Percentiles rank a stretch among this genome's conserved stretches.
These are phyloP conservation scores for Cytospora mali DNA, from an alignment of 2,329 filamentous ascomycete species.

Conservation along the genomic window DNA sequence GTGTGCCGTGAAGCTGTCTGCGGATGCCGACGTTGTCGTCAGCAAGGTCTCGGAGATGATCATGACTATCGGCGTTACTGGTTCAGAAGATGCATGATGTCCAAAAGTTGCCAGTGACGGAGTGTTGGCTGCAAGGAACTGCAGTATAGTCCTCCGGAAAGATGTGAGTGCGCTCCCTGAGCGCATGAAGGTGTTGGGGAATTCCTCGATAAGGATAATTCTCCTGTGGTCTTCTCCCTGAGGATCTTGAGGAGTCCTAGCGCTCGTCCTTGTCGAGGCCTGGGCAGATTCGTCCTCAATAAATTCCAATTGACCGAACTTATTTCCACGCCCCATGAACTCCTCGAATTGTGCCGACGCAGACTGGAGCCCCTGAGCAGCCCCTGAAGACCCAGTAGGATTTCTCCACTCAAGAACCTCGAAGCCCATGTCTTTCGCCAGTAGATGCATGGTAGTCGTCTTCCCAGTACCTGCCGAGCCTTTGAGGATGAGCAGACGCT, in stretches of 20 bases:
- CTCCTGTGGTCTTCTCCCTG: constrained; percentile 42
- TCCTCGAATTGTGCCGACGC: constrained; percentile 85
- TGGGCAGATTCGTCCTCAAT: constrained; percentile 34
- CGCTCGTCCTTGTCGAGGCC: constrained; percentile 29
- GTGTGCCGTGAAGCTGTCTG: constrained; percentile 92
- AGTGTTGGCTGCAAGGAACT: constrained; percentile 71
- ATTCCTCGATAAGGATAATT: constrained; percentile 78
- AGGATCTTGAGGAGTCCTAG: not conserved
- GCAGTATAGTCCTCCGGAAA: constrained; percentile 75
- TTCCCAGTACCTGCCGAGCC: constrained; percentile 92
- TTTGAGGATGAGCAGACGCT: constrained; percentile 82
- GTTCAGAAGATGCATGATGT: constrained; percentile 45
- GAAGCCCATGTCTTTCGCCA: constrained; percentile 76
- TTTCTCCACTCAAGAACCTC: constrained; percentile 91
- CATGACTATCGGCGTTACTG: constrained; percentile 76
- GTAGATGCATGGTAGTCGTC: constrained; percentile 79
- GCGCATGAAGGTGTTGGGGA: constrained; percentile 73
- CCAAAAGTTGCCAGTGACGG: constrained; percentile 56
- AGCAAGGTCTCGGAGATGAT: constrained; percentile 89
- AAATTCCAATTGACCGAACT: constrained; percentile 68
- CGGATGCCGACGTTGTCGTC: constrained; percentile 79
- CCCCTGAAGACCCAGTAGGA: constrained; percentile 63
- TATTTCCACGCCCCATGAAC: constrained; percentile 80
- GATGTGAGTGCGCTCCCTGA: constrained; percentile 66
- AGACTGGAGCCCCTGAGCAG: constrained; percentile 66